phyloP scores from a whole-genome alignment of 306 rosid species.

The Trifolium subterraneum region DNA sequence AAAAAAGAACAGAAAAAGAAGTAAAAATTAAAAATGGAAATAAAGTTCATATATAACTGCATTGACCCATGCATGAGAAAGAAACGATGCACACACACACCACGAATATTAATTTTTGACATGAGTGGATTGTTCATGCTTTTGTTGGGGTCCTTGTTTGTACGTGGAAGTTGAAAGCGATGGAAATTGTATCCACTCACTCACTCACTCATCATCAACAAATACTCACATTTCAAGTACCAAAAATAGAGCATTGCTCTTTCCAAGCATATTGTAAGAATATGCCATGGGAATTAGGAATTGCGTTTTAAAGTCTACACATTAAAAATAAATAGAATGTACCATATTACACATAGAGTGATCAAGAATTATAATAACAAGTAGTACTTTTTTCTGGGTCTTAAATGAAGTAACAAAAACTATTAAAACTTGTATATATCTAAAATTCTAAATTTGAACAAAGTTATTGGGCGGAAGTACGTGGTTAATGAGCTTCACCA shows the following conservation, averaged over 20 bases:
- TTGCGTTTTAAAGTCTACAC: not conserved
- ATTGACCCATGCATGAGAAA: not conserved
- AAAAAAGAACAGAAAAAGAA: too few relatives aligned
- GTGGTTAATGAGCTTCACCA: too few relatives aligned
- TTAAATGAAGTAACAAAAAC: too few relatives aligned
- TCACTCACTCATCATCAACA: too few relatives aligned
- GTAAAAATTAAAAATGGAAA: not conserved
- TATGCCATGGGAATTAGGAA: not conserved
- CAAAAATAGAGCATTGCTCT: slow-evolving; percentile 6
- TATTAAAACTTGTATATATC: too few relatives aligned
- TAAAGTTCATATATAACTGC: not conserved
- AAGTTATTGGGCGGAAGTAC: too few relatives aligned
- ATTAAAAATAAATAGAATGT: not conserved
- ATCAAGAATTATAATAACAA: too few relatives aligned
- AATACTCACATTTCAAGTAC: not conserved
- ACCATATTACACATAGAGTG: too few relatives aligned
- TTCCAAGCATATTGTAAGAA: not conserved
- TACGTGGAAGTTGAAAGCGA: slow-evolving; percentile 2
- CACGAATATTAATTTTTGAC: not conserved
- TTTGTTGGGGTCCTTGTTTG: not conserved
- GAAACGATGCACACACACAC: not conserved
- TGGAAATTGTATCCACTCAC: not conserved
- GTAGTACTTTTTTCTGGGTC: too few relatives aligned
- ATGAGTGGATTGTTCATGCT: not conserved
- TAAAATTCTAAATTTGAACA: too few relatives aligned